Conservation (phyloP, 2,329 filamentous ascomycete species). For the Epichloe coenophiala region DNA sequence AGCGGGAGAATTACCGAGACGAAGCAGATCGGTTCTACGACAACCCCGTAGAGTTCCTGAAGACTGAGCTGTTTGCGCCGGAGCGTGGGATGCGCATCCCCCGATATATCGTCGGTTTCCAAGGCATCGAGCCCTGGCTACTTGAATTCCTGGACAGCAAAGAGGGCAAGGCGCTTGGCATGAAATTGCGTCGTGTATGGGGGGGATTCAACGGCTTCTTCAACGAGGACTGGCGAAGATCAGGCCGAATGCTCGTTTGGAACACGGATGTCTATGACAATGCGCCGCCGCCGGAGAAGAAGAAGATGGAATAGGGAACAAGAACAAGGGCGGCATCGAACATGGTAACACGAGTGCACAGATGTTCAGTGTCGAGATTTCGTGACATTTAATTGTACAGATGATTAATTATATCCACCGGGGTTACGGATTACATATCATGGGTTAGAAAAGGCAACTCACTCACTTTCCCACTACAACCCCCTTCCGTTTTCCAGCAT, state of each 20-base stretch:
- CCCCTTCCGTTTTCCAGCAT: neutral
- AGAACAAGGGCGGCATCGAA: too few relatives aligned
- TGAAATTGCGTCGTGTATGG: slow-evolving; percentile 37
- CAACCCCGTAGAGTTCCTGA: slow-evolving; percentile 41
- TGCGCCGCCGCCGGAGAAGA: too few relatives aligned
- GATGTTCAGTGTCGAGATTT: too few relatives aligned
- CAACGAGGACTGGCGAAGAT: slow-evolving; percentile 45
- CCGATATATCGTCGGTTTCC: slow-evolving; percentile 47
- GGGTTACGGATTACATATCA: too few relatives aligned
- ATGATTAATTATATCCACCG: neutral
- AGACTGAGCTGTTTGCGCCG: slow-evolving; percentile 32
- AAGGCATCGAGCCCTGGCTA: slow-evolving; percentile 39
- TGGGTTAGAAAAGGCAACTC: neutral
- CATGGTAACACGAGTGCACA: too few relatives aligned
- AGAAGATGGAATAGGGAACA: too few relatives aligned
- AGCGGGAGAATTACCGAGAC: slow-evolving; percentile 61
- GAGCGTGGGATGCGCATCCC: slow-evolving; percentile 22
- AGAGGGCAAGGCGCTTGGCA: slow-evolving; percentile 26
- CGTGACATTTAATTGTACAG: neutral
- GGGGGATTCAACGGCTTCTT: slow-evolving; percentile 48
- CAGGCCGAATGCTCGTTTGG: slow-evolving; percentile 47
- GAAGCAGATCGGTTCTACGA: slow-evolving; percentile 89
- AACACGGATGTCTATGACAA: slow-evolving; percentile 27
- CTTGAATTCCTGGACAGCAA: slow-evolving; percentile 29
- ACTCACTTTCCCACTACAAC: neutral